Conservation (phyloP, 768 basidiomycete genomes). For the Pholiota microspora region DNA sequence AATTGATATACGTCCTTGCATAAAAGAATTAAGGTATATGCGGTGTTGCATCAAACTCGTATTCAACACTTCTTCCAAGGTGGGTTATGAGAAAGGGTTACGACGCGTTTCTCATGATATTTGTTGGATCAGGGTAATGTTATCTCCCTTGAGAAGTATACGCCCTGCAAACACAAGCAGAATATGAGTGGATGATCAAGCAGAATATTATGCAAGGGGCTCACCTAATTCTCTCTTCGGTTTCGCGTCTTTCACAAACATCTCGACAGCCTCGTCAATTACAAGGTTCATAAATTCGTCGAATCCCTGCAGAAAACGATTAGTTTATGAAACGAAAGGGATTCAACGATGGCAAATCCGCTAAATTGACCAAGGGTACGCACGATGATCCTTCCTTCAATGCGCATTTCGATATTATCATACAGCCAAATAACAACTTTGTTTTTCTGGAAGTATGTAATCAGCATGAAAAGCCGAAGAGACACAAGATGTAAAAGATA, state of each 20-base stretch:
- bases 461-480: background rate
- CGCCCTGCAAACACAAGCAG: conserved; percentile 57
- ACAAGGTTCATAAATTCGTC: conserved; percentile 99
- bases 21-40: background rate
- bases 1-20: background rate
- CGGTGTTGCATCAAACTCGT: background rate
- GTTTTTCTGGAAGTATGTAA: conserved; percentile 51
- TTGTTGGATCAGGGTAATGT: conserved; percentile 96
- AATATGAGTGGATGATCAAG: background rate
- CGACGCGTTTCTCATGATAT: conserved; percentile 13
- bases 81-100: background rate
- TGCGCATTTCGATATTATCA: conserved; percentile 95
- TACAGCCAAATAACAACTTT: conserved; percentile 95
- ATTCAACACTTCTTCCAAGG: background rate
- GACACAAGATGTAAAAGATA: conserved; percentile 10
- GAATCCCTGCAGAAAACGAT: conserved; percentile 69
- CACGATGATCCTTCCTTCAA: conserved; percentile 95
- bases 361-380: conserved; percentile 30
- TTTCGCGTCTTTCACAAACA: conserved; percentile 87
- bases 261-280: conserved; percentile 89
- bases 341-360: background rate
- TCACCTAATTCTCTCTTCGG: conserved; percentile 81
- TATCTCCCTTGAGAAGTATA: conserved; percentile 95
- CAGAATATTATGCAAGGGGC: conserved; percentile 20
- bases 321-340: background rate